phyloP scores from a whole-genome alignment of 129 eudicot genomes.

The carrot (Daucus carota) region DH1_v3.0 NC_030382.2:49140501-49141000 shows the following conservation, averaged over 20 bases:
- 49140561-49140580: background rate
- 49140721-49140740: background rate
- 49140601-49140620: background rate
- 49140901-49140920: background rate
- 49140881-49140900: background rate
- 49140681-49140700: background rate
- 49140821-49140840: constrained; percentile 91
- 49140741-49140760: background rate
- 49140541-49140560: background rate
- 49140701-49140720: background rate
- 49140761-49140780: background rate
- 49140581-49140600: background rate
- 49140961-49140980: constrained; percentile 4
- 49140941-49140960: background rate
- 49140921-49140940: background rate
- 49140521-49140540: background rate
- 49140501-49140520: background rate
- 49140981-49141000: constrained; percentile 36
- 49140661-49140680: too few species aligned
- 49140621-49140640: too few species aligned
- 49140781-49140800: constrained; percentile 72
- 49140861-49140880: background rate
- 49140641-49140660: background rate
- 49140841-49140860: constrained; percentile 57
- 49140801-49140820: constrained; percentile 83